Conservation (phyloP, 768 basidiomycete genomes). For the Plicaturopsis crispa region DNA sequence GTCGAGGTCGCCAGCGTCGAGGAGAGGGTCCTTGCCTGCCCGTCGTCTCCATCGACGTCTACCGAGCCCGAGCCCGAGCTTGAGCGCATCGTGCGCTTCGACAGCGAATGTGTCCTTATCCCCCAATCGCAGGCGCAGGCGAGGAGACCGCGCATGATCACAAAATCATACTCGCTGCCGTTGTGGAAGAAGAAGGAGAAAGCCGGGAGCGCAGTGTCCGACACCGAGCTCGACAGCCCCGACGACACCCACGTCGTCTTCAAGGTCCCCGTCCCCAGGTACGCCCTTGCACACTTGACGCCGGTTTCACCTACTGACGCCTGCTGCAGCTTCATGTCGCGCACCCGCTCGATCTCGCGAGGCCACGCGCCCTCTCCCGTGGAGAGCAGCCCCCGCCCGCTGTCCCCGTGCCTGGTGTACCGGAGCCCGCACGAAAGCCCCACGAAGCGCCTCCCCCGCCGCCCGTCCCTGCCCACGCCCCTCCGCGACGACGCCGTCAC, state of each 20-base stretch:
- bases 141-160: conserved; percentile 43
- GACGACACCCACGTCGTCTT: conserved; percentile 40
- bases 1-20: no score
- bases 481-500: conserved; percentile 36
- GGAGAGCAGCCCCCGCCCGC: conserved; percentile 19
- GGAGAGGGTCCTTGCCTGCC: no score
- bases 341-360: conserved; percentile 33
- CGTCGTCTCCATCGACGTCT: no score
- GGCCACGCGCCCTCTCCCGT: conserved; percentile 19
- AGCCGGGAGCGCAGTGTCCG: conserved; percentile 11
- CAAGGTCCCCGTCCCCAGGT: conserved; percentile 60
- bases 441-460: no score
- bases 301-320: conserved; percentile 2
- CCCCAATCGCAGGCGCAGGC: conserved; percentile 40
- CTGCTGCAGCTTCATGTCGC: conserved; percentile 31
- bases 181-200: conserved; percentile 45
- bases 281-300: conserved; percentile 15
- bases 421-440: conserved; percentile 18
- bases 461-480: conserved; percentile 25
- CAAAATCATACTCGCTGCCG: conserved; percentile 63
- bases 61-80: no score
- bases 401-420: conserved; percentile 51
- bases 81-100: conserved; percentile 51
- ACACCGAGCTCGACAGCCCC: conserved; percentile 8
- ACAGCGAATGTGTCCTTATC: conserved; percentile 67